Evolutionary conservation across 768 basidiomycete species (phyloP), one percentile per base, ranked within the genome.

Genomic region (Glaciozyma martinii): DNA sequence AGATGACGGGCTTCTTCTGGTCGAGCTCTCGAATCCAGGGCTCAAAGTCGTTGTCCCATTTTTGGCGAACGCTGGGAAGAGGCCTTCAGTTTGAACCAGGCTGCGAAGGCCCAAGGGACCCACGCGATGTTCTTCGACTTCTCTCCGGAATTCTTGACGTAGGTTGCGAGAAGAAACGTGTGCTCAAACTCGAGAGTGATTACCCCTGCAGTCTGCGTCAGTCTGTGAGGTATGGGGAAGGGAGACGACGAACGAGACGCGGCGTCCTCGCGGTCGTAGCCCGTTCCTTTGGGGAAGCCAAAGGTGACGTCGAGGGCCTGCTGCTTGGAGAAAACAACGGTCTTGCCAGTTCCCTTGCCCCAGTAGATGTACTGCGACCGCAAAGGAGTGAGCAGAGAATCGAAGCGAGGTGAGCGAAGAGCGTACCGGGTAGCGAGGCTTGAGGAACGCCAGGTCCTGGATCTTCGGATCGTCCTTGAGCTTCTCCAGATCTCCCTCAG

Each of bases 1-100:
- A 92, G 61, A 93, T 86, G 19, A 93, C 86, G 2, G 90, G 85
- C 71, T 92, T 93, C 71, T 81, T 82, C 68, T 79, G 81, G 76
- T 91, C 88, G 6, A 91, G 78, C 25, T 83, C 79, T 6, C 84
- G 84, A 33, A 92, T 80, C 71, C 89, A 85, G 3, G 78, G 68
- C 59, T 85, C 83, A 72, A 92, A 90, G 74, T 90, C 85, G 5
- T 74, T 73, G 60, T 88, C 86, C 90, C 90, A 92, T 61, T 79
- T 77, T 57, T 87, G 85, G 75, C 92, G 90, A 56, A 79, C 82
- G 37, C 84, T 15, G 23, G 21, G 1, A 3, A 29, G 18, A 19
- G 8, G 27, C 3, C 2, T 29, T n/a, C 42, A 55, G 56, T 16
- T 5, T 23, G 19, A 42, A n/a, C 23, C 12, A 33, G 27, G 53